Evolutionary conservation across 2,329 filamentous ascomycete genomes (phyloP), one percentile per base, ranked within the genome.

Genomic region (Pseudogymnoascus sp.): DNA sequence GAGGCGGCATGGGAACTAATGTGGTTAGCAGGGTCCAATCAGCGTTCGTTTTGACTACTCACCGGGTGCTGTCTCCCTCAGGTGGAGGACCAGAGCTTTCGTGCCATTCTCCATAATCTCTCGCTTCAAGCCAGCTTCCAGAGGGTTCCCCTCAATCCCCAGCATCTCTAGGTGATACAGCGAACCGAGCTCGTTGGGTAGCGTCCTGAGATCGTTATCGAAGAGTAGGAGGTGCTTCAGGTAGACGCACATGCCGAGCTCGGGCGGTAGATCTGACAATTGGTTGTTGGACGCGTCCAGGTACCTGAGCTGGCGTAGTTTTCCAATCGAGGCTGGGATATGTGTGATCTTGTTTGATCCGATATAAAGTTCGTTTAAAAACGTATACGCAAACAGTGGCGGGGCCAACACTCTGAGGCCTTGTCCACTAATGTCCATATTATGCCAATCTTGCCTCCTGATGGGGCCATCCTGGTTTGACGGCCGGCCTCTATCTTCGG

Each of bases 231-330:
- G 81, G 67, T 90, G 87, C 76, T 91, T 92, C 62, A 99, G 80
- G 68, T 92, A 94, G 29, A 92, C 94, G 70, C 96, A 91, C 93
- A 97, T 99, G 72, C 94, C 94, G 65, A 99, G 85, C 78, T 99
- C 93, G 21, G 90, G 84, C 1, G 94, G 94, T 3, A 99, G 79
- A 66, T 89, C 86, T 7, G 82, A 83, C 64, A 99, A 81, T 65
- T 93, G 85, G 74, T 99, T 99, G 77, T 88, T 86, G 0, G 94
- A 97, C 2, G 92, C 82, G 74, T 99, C 93, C 59, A 99, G 83
- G 70, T 92, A 84, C 37, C 85, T 89, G 59, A 99, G 78, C 66
- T 89, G 88, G 66, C 92, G 87, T 67, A 99, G 80, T 69, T 88
- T 83, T 39, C 94, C 92, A 72, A 99, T 91, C 21, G 86, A 81